phyloP scores from a whole-genome alignment of 1,284 basidiomycete species.

The Meira miltonrushii region DNA sequence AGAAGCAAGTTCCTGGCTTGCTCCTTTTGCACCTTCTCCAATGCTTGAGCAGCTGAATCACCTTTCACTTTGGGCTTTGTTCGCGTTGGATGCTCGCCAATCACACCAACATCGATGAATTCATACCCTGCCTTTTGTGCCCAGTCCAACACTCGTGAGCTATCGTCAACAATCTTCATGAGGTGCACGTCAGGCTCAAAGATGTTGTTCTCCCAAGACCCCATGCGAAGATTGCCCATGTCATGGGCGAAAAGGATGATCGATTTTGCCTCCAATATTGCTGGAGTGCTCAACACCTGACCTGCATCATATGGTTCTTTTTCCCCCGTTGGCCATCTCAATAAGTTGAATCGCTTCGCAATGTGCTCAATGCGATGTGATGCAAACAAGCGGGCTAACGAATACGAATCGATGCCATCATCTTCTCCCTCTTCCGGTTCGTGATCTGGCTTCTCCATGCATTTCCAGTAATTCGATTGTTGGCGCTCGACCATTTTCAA shows the following conservation, averaged over 20 bases:
- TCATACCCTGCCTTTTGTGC: conserved; percentile 64
- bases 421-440: conserved; percentile 7
- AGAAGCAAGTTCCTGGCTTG: conserved; percentile 63
- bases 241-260: conserved; percentile 44
- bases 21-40: conserved; percentile 53
- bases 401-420: conserved; percentile 5
- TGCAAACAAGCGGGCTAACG: conserved; percentile 67
- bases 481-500: conserved; percentile 77
- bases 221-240: conserved; percentile 33
- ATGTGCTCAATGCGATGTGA: conserved; percentile 74
- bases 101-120: conserved; percentile 81
- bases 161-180: conserved; percentile 64
- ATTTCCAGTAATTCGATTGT: conserved; percentile 87
- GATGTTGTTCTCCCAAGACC: neutral
- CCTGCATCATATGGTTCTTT: conserved; percentile 61
- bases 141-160: conserved; percentile 74
- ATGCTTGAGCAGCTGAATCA: conserved; percentile 16
- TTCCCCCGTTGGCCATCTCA: conserved; percentile 68
- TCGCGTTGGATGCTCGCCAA: conserved; percentile 61
- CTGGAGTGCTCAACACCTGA: conserved; percentile 80
- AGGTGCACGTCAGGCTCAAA: conserved; percentile 10
- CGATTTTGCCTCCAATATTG: conserved; percentile 31
- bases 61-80: neutral
- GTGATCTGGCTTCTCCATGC: conserved; percentile 54
- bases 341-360: conserved; percentile 67